Percentiles rank a stretch among this genome's conserved stretches.
Evolutionary conservation across 441 rosid species (phyloP).

Genomic region (Cnidoscolus chayamansa): DNA sequence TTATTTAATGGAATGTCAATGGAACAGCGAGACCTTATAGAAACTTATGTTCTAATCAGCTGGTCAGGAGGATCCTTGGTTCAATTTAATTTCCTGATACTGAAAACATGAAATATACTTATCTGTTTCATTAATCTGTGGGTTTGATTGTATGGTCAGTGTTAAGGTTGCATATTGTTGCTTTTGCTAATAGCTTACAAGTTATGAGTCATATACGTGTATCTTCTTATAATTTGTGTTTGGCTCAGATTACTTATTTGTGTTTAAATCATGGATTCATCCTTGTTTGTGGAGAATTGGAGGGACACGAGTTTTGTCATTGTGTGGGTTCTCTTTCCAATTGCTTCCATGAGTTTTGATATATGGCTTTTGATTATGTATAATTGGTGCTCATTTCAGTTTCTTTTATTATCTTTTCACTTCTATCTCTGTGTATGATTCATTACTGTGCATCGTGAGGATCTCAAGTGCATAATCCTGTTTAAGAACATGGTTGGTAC

Average conservation of each 20-base stretch:
- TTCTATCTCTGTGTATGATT: background rate
- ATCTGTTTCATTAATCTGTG: background rate
- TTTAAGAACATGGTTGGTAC: background rate
- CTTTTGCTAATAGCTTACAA: background rate
- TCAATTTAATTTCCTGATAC: background rate
- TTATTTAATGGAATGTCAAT: background rate
- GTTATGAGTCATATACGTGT: background rate
- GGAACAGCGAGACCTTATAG: background rate
- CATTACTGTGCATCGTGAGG: background rate
- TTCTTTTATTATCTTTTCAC: background rate
- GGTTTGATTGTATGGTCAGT: background rate
- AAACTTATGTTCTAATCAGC: background rate
- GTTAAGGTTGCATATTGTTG: too few species aligned
- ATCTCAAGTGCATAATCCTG: background rate
- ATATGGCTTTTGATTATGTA: background rate
- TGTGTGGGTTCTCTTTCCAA: background rate
- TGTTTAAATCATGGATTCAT: background rate
- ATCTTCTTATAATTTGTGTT: background rate
- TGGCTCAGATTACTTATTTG: background rate
- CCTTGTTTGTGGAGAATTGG: background rate
- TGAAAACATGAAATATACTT: background rate
- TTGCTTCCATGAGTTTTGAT: background rate
- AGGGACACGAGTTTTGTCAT: background rate
- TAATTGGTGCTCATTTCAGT: background rate
- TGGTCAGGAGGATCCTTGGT: background rate